A percentile compares a stretch with the other conserved stretches of the same genome.
Evolutionary conservation across 768 basidiomycete species (phyloP).

Genomic region (Tulasnella calospora): DNA sequence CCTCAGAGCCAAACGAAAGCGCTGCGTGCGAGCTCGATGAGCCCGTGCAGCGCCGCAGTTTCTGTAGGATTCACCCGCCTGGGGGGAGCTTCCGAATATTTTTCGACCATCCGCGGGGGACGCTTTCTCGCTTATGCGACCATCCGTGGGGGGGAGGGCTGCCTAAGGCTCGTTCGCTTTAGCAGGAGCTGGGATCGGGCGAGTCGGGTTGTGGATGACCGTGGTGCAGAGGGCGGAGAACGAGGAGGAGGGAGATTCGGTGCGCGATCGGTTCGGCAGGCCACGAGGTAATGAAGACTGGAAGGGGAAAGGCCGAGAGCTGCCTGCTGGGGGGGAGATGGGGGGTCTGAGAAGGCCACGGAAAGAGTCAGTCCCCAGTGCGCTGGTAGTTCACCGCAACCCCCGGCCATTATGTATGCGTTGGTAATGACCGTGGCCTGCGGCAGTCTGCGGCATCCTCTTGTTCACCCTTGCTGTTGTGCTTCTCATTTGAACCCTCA

Average conservation of each 20-base stretch:
- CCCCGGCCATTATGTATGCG: background rate
- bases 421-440: background rate
- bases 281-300: background rate
- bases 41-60: no score
- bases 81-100: no score
- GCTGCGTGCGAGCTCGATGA: no score
- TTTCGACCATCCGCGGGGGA: no score
- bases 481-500: no score
- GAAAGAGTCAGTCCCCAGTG: background rate
- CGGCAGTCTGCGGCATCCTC: no score
- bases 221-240: background rate
- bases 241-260: no score
- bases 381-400: background rate
- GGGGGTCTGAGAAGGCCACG: background rate
- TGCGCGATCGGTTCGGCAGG: background rate
- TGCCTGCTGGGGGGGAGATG: background rate
- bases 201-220: background rate
- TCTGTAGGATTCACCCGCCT: no score
- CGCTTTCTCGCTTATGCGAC: no score
- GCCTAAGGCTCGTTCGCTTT: constrained; percentile 35
- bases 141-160: no score
- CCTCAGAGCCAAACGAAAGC: no score
- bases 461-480: no score
- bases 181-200: constrained; percentile 33
- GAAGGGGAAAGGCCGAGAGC: constrained; percentile 1